phyloP scores from a whole-genome alignment of 305 asterid species.

The Fraxinus velutina region DNA sequence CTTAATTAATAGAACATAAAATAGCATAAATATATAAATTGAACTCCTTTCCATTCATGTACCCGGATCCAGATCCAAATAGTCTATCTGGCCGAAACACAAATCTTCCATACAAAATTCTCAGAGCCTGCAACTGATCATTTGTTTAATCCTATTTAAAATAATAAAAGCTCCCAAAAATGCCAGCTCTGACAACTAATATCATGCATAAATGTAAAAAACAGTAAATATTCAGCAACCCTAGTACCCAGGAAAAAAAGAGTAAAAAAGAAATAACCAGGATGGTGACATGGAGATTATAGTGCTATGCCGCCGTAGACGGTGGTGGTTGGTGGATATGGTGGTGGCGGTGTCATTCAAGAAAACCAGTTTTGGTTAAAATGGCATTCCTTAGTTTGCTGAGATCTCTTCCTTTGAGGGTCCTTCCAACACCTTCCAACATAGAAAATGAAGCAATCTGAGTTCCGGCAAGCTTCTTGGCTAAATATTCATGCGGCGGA shows the following conservation, averaged over 20 bases:
- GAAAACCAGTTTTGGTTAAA: slow-evolving; percentile 50
- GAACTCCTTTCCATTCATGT: neutral
- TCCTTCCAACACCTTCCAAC: slow-evolving; percentile 60
- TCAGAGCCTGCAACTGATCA: slow-evolving; percentile 14
- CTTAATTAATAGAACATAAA: neutral
- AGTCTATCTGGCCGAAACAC: neutral
- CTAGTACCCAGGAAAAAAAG: neutral
- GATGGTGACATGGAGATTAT: neutral
- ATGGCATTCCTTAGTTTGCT: slow-evolving; percentile 49
- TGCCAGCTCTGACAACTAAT: slow-evolving; percentile 26
- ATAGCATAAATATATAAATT: neutral
- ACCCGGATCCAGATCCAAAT: neutral
- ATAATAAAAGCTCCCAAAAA: slow-evolving; percentile 16
- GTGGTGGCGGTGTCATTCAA: slow-evolving; percentile 24
- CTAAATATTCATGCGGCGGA: slow-evolving; percentile 53
- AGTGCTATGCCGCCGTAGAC: neutral
- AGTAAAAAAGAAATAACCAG: neutral
- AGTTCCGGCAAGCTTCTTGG: slow-evolving; percentile 29
- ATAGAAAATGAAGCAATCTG: slow-evolving; percentile 47
- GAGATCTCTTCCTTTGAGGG: slow-evolving; percentile 64
- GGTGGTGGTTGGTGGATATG: neutral
- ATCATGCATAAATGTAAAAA: slow-evolving; percentile 11
- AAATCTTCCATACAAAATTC: slow-evolving; percentile 24
- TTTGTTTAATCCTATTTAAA: neutral
- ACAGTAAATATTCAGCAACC: neutral